Evolutionary conservation across 1,284 basidiomycete species (phyloP).

Genomic region (Ceratobasidium theobromae): DNA sequence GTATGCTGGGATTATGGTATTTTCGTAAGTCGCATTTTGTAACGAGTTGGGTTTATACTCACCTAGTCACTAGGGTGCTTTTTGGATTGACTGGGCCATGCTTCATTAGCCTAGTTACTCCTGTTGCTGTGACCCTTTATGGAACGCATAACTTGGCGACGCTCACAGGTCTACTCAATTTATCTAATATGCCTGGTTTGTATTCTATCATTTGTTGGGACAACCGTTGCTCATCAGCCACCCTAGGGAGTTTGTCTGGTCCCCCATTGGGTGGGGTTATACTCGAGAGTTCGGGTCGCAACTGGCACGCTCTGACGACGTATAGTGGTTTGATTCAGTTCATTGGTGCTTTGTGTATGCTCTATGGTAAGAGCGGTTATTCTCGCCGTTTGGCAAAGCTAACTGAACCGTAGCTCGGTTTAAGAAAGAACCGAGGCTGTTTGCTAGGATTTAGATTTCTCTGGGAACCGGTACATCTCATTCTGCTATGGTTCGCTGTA

Average conservation of each 20-base stretch:
- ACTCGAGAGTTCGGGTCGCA: constrained; percentile 34
- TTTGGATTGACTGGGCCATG: constrained; percentile 37
- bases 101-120: constrained; percentile 38
- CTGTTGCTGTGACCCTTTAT: constrained; percentile 37
- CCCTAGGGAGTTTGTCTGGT: constrained; percentile 36
- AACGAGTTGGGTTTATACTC: not conserved
- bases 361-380: constrained; percentile 26
- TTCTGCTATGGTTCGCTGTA: not conserved
- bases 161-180: constrained; percentile 36
- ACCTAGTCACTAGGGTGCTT: not conserved
- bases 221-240: not conserved
- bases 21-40: constrained; percentile 32
- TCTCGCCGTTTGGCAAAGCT: not conserved
- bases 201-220: not conserved
- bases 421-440: constrained; percentile 36
- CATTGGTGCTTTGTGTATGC: constrained; percentile 30
- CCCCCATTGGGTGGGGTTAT: constrained; percentile 37
- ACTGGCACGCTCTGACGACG: constrained; percentile 35
- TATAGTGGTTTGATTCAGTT: constrained; percentile 31
- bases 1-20: constrained; percentile 36
- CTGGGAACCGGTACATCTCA: not conserved
- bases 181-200: constrained; percentile 37
- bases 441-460: constrained; percentile 1
- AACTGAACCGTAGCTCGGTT: constrained; percentile 33
- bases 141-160: constrained; percentile 37